phyloP scores from a whole-genome alignment of 2,329 filamentous ascomycete genomes.

The Trichoderma sp. region DNA sequence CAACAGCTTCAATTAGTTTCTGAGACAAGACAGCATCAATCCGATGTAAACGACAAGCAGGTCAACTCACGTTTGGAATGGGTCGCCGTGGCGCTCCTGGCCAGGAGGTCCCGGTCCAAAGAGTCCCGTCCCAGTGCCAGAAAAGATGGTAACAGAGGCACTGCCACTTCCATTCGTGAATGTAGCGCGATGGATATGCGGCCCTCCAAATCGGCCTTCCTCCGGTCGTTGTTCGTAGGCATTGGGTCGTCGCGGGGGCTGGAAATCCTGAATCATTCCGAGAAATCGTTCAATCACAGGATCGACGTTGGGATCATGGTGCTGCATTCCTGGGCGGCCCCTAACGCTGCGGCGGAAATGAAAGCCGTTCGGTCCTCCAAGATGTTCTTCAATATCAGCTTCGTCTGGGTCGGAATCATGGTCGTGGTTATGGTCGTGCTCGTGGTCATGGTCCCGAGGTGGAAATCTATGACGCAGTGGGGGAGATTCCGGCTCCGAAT shows the following conservation, averaged over 20 bases:
- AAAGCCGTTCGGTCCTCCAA: conserved; percentile 44
- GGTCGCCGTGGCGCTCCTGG: conserved; percentile 32
- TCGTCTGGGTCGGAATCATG: conserved; percentile 57
- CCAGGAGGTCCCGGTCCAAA: conserved; percentile 8
- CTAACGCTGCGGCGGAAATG: conserved; percentile 39
- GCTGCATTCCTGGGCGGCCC: conserved; percentile 25
- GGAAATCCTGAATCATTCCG: conserved; percentile 43
- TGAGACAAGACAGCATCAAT: background rate
- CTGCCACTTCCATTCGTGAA: conserved; percentile 42
- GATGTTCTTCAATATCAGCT: conserved; percentile 54
- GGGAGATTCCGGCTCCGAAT: conserved; percentile 32
- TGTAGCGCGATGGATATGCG: conserved; percentile 36
- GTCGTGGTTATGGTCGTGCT: conserved; percentile 31
- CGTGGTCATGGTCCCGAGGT: background rate
- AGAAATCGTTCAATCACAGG: conserved; percentile 43
- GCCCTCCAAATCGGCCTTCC: conserved; percentile 25
- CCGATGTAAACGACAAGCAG: background rate
- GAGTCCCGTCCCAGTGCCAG: conserved; percentile 32
- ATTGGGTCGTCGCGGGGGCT: conserved; percentile 17
- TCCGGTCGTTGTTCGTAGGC: conserved; percentile 23
- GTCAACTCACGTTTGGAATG: conserved; percentile 48
- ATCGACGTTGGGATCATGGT: conserved; percentile 35
- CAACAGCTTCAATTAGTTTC: background rate
- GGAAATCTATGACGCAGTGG: conserved; percentile 27
- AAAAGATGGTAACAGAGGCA: conserved; percentile 49